Base-by-base conservation (phyloP, 495 filamentous ascomycete genomes). In the Aspergillus carlsbadensis region DNA sequence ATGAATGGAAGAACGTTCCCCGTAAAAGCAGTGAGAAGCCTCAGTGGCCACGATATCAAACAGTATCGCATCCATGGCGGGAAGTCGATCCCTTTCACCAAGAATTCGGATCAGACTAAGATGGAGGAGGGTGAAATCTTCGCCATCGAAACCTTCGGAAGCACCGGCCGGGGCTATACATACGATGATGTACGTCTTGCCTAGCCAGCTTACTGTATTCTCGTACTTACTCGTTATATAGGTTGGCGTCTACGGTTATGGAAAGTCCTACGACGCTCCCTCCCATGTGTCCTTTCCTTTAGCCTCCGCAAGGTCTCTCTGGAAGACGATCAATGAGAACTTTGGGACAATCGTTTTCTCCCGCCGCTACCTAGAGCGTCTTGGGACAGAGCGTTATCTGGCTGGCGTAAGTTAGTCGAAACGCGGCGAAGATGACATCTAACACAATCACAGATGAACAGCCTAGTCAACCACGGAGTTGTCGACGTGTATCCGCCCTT, bases 51-150 rank as follows among this genome's bases (percentile, higher is more conserved):
- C 63, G 79, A 82, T 45, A 87, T 87, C 56, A 67, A 71, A 4
- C 82, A 70, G 5, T 85, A 84, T 52, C 73, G 67, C 21, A 85
- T 87, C 52, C 84, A 87, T 58, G 82, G 80, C 8, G 80, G 78
- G 1, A 87, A 87, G 55, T 80, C 74, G 39, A 74, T 87, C 20
- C 84, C 84, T 3, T 85, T 86, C 62, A 69, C 86, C 52, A 86
- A 83, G 64, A 81, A 73, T 33, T 69, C 70, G 13, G 76, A 80
- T 54, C 80, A 78, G 57, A 82, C 78, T 8, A 85, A 84, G 70
- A 87, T 87, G 84, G 84, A 86, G 63, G 83, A 84, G 55, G 83
- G 83, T 10, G 84, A 87, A 57, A 73, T 79, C 5, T 87, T 85
- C 66, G 84, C 84, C 26, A 82, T 86, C 57, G 84, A 87, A 61